Evolutionary conservation across 83 land plant genomes (phyloP).

Genomic region (Picea mariana): DNA sequence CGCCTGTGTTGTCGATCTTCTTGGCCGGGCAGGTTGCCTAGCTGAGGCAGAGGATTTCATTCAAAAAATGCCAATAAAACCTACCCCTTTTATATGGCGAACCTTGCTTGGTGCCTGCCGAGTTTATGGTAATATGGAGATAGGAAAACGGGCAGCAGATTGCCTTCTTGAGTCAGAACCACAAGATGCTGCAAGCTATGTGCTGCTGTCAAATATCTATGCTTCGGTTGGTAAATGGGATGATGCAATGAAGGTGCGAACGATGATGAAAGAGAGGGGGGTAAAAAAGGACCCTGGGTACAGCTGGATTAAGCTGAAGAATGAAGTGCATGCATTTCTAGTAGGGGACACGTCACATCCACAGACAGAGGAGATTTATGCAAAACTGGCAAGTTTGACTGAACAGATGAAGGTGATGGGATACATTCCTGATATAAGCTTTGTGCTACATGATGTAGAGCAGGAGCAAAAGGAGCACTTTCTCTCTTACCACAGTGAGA

Average conservation of each 20-base stretch:
- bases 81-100: slow-evolving; percentile 26
- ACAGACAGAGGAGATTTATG: slow-evolving; percentile 4
- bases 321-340: not conserved
- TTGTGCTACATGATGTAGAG: not conserved
- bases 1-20: slow-evolving; percentile 40
- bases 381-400: not conserved
- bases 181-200: slow-evolving; percentile 39
- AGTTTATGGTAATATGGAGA: slow-evolving; percentile 31
- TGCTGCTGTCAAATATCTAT: slow-evolving; percentile 26
- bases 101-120: slow-evolving; percentile 49
- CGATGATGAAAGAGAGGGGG: slow-evolving; percentile 29
- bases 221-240: slow-evolving; percentile 28
- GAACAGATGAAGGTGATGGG: slow-evolving; percentile 12
- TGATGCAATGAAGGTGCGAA: slow-evolving; percentile 24
- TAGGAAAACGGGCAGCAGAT: slow-evolving; percentile 26
- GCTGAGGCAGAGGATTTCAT: slow-evolving; percentile 37
- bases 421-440: not conserved
- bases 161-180: slow-evolving; percentile 30
- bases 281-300: slow-evolving; percentile 37
- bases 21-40: slow-evolving; percentile 32
- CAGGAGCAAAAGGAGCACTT: not conserved
- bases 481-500: slow-evolving; percentile 12
- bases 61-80: slow-evolving; percentile 34
- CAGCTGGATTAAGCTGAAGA: slow-evolving; percentile 28
- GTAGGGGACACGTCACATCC: slow-evolving; percentile 15